A percentile compares a stretch with the other conserved stretches of the same genome.
Conservation (phyloP, 371 early-diverging fungal genomes). For the Haplosporangium sp. region DNA sequence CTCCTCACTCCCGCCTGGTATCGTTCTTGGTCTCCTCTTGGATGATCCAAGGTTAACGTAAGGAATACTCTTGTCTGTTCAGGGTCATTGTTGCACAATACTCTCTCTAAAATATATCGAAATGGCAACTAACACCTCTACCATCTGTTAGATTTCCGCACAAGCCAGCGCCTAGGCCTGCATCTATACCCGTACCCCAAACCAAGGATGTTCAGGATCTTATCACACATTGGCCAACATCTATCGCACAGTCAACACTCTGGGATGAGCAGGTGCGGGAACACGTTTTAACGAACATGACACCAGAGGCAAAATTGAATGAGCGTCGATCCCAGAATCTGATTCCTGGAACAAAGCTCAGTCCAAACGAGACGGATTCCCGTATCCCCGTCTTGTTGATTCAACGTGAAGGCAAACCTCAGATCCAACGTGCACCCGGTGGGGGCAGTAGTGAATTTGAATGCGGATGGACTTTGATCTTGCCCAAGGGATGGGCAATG, state of each 20-base stretch:
- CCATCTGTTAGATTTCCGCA: slow-evolving; percentile 74
- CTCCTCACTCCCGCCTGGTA: slow-evolving; percentile 75
- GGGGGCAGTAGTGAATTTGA: slow-evolving; percentile 58
- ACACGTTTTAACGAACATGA: slow-evolving; percentile 55
- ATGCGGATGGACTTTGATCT: slow-evolving; percentile 86
- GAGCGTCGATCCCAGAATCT: slow-evolving; percentile 70
- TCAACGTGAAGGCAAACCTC: slow-evolving; percentile 70
- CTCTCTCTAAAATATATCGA: background rate
- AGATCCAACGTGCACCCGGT: slow-evolving; percentile 22
- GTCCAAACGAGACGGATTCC: slow-evolving; percentile 63
- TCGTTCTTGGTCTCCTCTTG: slow-evolving; percentile 72
- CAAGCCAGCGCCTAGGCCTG: slow-evolving; percentile 67
- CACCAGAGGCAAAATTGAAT: slow-evolving; percentile 75
- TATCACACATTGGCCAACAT: slow-evolving; percentile 70
- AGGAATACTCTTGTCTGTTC: slow-evolving; percentile 13
- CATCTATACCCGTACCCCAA: slow-evolving; percentile 46
- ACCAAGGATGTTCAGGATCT: slow-evolving; percentile 43
- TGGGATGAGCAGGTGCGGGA: slow-evolving; percentile 71
- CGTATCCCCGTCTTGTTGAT: slow-evolving; percentile 84
- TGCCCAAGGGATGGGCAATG: slow-evolving; percentile 87
- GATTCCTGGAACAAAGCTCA: slow-evolving; percentile 79
- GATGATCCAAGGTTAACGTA: slow-evolving; percentile 82
- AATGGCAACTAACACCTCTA: slow-evolving; percentile 18
- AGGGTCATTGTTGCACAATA: background rate
- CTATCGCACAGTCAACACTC: slow-evolving; percentile 63